phyloP scores from a whole-genome alignment of 768 basidiomycete species.

The Termitomyces sp. region DNA sequence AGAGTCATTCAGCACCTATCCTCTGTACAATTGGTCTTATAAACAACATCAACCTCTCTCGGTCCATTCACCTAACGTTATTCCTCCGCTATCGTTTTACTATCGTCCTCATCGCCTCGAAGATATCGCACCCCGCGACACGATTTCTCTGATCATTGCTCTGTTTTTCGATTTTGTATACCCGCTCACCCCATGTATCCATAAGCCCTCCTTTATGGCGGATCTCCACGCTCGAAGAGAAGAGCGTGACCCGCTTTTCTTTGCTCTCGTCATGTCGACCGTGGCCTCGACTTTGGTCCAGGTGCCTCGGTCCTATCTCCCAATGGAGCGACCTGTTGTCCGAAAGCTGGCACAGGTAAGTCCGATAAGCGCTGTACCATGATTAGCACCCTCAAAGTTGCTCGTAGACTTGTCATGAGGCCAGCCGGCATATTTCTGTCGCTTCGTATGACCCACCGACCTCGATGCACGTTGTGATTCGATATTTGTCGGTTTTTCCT shows the following conservation, averaged over 20 bases:
- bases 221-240: constrained; percentile 78
- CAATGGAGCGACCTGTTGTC: constrained; percentile 83
- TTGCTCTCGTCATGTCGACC: constrained; percentile 86
- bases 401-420: constrained; percentile 68
- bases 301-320: constrained; percentile 83
- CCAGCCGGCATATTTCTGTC: constrained; percentile 76
- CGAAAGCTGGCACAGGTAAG: constrained; percentile 67
- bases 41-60: constrained; percentile 53
- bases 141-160: constrained; percentile 76
- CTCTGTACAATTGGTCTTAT: constrained; percentile 69
- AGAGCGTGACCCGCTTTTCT: constrained; percentile 87
- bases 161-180: constrained; percentile 95
- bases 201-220: constrained; percentile 91
- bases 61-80: constrained; percentile 39
- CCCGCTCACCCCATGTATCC: constrained; percentile 85
- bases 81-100: constrained; percentile 68
- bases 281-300: constrained; percentile 87
- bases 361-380: not conserved
- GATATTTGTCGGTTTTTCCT: constrained; percentile 69
- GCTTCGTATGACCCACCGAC: constrained; percentile 82
- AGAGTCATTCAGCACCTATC: constrained; percentile 62
- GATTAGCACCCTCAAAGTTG: not conserved
- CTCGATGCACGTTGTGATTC: constrained; percentile 81
- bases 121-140: constrained; percentile 78
- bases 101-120: constrained; percentile 77